Evolutionary conservation across 164 flowering plant genomes (phyloP).

Genomic region (Berberis thunbergii): DNA sequence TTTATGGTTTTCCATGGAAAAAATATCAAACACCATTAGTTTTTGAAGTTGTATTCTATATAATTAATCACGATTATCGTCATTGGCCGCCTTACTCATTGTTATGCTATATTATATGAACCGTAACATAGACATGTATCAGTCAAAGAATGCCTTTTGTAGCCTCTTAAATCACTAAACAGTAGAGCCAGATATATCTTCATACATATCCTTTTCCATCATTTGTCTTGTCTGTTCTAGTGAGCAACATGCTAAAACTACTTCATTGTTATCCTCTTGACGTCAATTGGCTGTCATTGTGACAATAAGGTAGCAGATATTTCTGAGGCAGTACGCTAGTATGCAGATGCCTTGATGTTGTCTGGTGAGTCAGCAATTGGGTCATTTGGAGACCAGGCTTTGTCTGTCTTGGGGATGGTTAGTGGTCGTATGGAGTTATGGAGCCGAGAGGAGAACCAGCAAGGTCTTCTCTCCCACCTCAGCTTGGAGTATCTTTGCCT

Average conservation of each 20-base stretch:
- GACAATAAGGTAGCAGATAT: constrained; percentile 78
- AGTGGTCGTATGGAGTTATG: constrained; percentile 62
- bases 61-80: too few relatives aligned
- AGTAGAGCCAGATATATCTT: too few relatives aligned
- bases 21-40: too few relatives aligned
- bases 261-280: neutral
- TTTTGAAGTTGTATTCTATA: too few relatives aligned
- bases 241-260: constrained; percentile 4
- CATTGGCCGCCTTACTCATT: too few relatives aligned
- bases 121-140: too few relatives aligned
- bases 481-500: constrained; percentile 44
- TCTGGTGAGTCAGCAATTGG: constrained; percentile 96
- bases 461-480: constrained; percentile 25
- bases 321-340: constrained; percentile 82
- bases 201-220: too few relatives aligned
- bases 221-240: neutral
- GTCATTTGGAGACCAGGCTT: constrained; percentile 55
- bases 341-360: constrained; percentile 88
- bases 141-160: too few relatives aligned
- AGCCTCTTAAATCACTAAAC: too few relatives aligned
- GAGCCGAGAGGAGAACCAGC: constrained; percentile 59
- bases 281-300: constrained; percentile 7
- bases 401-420: constrained; percentile 52
- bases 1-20: too few relatives aligned
- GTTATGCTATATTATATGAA: too few relatives aligned